A percentile compares a stretch with the other conserved stretches of the same genome.
These are phyloP conservation scores for Podaxis carcinomalis DNA, from an alignment of 768 basidiomycete species.

Conservation along the genomic window DNA sequence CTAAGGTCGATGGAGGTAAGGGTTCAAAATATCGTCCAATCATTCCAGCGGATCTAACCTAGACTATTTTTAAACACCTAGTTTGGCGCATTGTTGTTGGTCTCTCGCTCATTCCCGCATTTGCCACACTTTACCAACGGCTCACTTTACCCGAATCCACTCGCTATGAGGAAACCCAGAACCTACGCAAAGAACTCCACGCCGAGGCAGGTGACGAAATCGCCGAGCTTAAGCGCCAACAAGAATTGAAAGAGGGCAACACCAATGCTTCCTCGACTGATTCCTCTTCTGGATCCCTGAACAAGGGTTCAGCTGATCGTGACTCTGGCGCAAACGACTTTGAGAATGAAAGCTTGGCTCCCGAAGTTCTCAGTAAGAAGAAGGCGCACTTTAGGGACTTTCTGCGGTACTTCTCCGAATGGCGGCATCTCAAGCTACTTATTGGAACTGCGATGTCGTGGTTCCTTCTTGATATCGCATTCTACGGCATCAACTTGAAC, in stretches of 20 bases:
- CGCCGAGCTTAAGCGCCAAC: constrained; percentile 23
- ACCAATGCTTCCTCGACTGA: constrained; percentile 7
- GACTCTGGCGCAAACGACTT: background rate
- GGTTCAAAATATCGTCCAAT: background rate
- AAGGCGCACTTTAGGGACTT: constrained; percentile 60
- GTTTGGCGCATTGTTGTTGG: constrained; percentile 75
- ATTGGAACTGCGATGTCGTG: constrained; percentile 66
- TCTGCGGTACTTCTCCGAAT: constrained; percentile 63
- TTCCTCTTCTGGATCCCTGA: background rate
- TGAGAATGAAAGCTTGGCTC: constrained; percentile 12
- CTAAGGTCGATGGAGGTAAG: constrained; percentile 68
- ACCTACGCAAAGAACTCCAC: constrained; percentile 28
- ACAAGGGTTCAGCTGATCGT: background rate
- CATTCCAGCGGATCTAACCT: background rate
- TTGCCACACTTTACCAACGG: constrained; percentile 72
- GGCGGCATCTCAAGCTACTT: constrained; percentile 63
- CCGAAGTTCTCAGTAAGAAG: constrained; percentile 28
- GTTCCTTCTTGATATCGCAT: constrained; percentile 79
- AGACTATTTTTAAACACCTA: constrained; percentile 14
- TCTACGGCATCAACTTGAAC: constrained; percentile 73
- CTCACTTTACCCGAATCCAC: constrained; percentile 69
- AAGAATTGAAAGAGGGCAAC: constrained; percentile 14
- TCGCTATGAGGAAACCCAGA: constrained; percentile 44
- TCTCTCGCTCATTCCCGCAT: constrained; percentile 71
- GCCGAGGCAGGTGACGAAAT: constrained; percentile 24